Evolutionary conservation across 75 land plant species (phyloP), one percentile per base, ranked within the genome.

Genomic region (Larix kaempferi): DNA sequence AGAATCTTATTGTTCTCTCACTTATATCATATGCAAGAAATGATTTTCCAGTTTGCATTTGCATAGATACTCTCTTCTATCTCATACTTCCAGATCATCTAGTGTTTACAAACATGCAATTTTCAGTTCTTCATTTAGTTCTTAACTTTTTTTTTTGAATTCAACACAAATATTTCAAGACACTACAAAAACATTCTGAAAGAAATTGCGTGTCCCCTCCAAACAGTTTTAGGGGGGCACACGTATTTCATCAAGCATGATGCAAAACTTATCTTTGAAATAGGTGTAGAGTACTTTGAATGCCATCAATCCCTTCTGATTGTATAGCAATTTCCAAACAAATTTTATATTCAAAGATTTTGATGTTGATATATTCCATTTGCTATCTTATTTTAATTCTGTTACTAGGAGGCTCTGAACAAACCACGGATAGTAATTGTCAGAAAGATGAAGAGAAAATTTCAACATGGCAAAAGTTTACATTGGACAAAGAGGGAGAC

Each of bases 401-500:
- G 16, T 29, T 35, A 65, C 39, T 39, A 65, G 69, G 69, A 65
- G 69, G 17, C 69, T 35, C 35, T 65, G 41, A 65, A 19, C 41
- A 27, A 6, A 27, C 25, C 69, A 33, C 35, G 27, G 35, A 35
- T 65, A 11, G 69, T 17, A 65, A 35, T 65, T 35, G 33, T 15
- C 26, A 29, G 0, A 15, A 19, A 15, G 35, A 65, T 6, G 29
- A 1, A 25, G 27, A 65, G 69, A 1, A 65, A 35, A 39, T 39
- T 35, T 65, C 39, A 65, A 16, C 69, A 65, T 65, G 19, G 17
- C 69, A 65, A 65, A 4, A 15, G 69, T 35, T 27, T 16, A 35
- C 16, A 33, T 6, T 65, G 29, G 69, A 65, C 19, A 16, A 65
- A 65, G 69, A 65, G 17, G 69, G 69, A 65, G 69, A 65, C 39